Conservation (phyloP, 75 land plant species). For the Pinus taeda region DNA sequence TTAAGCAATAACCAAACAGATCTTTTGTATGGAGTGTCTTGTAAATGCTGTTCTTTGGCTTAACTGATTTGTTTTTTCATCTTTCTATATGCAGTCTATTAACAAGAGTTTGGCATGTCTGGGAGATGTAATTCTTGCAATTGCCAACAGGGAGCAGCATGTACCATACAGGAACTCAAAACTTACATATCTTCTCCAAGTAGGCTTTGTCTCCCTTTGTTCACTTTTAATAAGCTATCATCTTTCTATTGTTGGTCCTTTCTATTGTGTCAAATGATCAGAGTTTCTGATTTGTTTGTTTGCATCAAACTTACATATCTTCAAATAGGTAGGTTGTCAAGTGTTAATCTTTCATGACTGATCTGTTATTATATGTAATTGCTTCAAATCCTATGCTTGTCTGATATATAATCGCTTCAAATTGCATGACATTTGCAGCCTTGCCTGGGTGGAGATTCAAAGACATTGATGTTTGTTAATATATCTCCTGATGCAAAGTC, state of each 20-base stretch:
- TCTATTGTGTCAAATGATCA: not conserved
- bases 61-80: not conserved
- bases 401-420: not conserved
- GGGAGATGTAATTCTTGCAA: slow-evolving; percentile 86
- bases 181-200: slow-evolving; percentile 93
- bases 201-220: slow-evolving; percentile 19
- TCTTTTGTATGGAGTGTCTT: not conserved
- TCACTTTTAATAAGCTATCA: not conserved
- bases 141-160: slow-evolving; percentile 84
- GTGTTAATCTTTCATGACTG: too few species aligned
- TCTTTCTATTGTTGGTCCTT: not conserved
- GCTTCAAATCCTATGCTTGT: not conserved
- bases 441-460: slow-evolving; percentile 94
- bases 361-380: too few species aligned
- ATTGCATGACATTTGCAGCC: slow-evolving; percentile 54
- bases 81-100: slow-evolving; percentile 62
- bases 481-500: slow-evolving; percentile 85
- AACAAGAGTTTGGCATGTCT: slow-evolving; percentile 84
- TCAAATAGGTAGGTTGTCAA: too few species aligned
- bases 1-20: not conserved
- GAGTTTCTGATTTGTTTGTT: slow-evolving; percentile 5
- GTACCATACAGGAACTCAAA: slow-evolving; percentile 92
- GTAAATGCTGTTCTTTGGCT: not conserved
- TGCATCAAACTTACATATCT: not conserved
- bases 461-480: slow-evolving; percentile 93